Evolutionary conservation across 208 protist species (phyloP), one percentile per base, ranked within the genome.

Genomic region (Plasmodiophora brassicae): DNA sequence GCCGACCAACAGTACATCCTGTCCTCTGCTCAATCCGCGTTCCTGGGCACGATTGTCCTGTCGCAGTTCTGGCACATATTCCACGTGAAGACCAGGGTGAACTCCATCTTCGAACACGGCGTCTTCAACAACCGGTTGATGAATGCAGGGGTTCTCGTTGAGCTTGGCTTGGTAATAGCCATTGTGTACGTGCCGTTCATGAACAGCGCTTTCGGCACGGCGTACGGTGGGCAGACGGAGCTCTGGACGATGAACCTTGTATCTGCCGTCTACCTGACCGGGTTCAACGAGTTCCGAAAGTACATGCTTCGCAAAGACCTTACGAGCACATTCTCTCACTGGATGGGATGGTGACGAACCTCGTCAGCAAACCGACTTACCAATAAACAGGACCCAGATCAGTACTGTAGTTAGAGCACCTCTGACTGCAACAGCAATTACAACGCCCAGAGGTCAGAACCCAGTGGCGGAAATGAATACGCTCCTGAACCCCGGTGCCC

Each of bases 121-220:
- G n/a, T 78, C 14, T 78, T 78, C n/a, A 78, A 78, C 65, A 78
- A 78, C 65, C 65, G 65, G n/a, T 32, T 78, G n/a, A 78, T 78
- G 65, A 78, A 78, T 32, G 65, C 65, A 14, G 65, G 65, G 5
- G 65, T 78, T 32, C 65, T 78, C 5, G 65, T 78, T 5, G 65
- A 5, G 41, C 32, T 78, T 38, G 65, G 65, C 5, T 38, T 78
- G 65, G 10, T 78, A 5, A 32, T 78, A 44, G 32, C 65, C 14
- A 44, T 78, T 78, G 41, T 78, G 5, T 78, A 78, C n/a, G 41
- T 78, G 20, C 65, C 65, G 5, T 78, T 78, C 41, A 5, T 78
- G 14, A 78, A 32, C 41, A 5, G 41, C 20, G 65, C 5, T 44
- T 78, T 78, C n/a, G 65, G 65, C 20, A 78, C 65, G 10, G 65